phyloP scores from a whole-genome alignment of 805 yeast species.

The Saccharomyces eubayanus region DNA sequence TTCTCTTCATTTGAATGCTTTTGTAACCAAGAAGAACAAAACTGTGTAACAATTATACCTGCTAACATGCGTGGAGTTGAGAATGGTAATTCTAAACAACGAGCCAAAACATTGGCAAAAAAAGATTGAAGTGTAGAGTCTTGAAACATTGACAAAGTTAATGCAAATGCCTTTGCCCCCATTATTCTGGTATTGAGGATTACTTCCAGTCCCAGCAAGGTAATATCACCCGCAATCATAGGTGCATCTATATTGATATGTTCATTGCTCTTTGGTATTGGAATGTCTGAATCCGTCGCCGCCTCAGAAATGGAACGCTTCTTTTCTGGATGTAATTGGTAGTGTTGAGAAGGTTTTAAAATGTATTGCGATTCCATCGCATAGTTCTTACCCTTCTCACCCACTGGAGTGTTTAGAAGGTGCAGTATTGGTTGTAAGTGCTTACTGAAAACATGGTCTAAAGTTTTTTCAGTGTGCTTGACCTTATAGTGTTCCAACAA shows the following conservation, averaged over 20 bases:
- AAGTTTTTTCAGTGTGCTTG: conserved; percentile 30
- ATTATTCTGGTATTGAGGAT: conserved; percentile 67
- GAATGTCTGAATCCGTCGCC: conserved; percentile 33
- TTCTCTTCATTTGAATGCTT: conserved; percentile 10
- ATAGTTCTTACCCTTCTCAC: conserved; percentile 81
- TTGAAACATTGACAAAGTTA: conserved; percentile 44
- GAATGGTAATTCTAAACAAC: conserved; percentile 50
- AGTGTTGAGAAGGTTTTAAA: conserved; percentile 58
- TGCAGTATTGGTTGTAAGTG: conserved; percentile 56
- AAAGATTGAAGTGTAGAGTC: conserved; percentile 35
- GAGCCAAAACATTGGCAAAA: conserved; percentile 31
- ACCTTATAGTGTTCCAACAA: conserved; percentile 42
- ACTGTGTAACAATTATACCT: conserved; percentile 66
- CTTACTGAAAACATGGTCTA: conserved; percentile 46
- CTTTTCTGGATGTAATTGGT: conserved; percentile 27
- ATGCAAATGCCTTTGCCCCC: conserved; percentile 71
- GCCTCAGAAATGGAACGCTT: conserved; percentile 27
- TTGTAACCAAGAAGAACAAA: conserved; percentile 32
- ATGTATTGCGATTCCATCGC: conserved; percentile 70
- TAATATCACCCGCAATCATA: conserved; percentile 82
- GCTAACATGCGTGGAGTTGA: conserved; percentile 74
- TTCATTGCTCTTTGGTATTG: conserved; percentile 43
- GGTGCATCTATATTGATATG: conserved; percentile 89
- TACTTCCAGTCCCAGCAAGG: conserved; percentile 67
- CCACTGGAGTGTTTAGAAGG: conserved; percentile 86